Conservation (phyloP, 768 basidiomycete genomes). For the Calocera cornea region DNA sequence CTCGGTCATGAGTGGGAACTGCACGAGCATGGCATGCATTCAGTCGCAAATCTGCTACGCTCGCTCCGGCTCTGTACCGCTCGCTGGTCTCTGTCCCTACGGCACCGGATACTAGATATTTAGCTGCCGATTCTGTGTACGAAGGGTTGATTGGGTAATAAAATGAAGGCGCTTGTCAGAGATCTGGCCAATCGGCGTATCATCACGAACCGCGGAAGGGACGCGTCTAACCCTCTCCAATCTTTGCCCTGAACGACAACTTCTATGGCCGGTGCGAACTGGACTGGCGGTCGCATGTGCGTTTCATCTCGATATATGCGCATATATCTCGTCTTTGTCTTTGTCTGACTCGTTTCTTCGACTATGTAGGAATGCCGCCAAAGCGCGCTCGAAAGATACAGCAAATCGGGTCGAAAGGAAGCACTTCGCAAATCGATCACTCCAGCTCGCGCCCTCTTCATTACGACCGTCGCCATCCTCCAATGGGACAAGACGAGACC, state of each 20-base stretch:
- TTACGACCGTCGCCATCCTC: neutral
- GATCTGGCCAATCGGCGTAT: no score
- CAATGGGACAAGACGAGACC: neutral
- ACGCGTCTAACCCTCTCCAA: neutral
- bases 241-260: neutral
- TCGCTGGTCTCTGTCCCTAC: neutral
- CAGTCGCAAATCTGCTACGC: constrained; percentile 1
- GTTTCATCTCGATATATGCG: neutral
- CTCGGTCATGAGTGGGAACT: neutral
- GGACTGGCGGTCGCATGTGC: neutral
- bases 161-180: neutral
- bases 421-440: neutral
- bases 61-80: neutral
- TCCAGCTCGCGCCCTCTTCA: neutral
- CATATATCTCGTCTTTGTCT: neutral
- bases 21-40: neutral
- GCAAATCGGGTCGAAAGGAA: neutral
- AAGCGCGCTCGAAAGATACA: neutral
- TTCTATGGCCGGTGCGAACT: neutral
- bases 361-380: neutral
- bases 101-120: neutral
- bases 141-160: neutral
- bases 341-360: neutral
- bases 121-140: neutral
- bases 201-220: no score